phyloP scores from a whole-genome alignment of 345 rosid species.

The Moringa oleifera region DNA sequence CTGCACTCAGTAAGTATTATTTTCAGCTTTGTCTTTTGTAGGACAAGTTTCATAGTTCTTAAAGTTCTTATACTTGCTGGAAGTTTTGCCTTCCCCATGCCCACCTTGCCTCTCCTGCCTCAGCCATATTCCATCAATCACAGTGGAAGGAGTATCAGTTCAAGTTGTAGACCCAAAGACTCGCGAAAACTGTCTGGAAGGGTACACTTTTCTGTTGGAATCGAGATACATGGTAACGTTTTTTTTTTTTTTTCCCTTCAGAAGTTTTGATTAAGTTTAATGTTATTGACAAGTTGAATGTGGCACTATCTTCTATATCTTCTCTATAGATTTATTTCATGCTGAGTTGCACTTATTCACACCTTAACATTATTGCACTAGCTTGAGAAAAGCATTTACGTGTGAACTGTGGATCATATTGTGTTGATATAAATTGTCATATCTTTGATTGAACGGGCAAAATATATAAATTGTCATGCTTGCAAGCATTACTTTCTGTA shows the following conservation, averaged over 20 bases:
- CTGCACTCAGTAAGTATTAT: conserved; percentile 55
- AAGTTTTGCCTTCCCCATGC: background rate
- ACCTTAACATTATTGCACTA: no score
- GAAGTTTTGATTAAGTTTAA: no score
- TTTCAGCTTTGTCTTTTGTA: conserved; percentile 14
- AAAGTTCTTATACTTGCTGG: conserved; percentile 1
- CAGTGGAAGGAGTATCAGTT: conserved; percentile 54
- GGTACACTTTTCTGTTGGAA: conserved; percentile 67
- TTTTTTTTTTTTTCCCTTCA: conserved; percentile 8
- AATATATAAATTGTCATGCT: no score
- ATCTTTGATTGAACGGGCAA: no score
- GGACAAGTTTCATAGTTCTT: conserved; percentile 16
- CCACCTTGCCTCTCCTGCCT: background rate
- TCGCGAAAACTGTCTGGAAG: conserved; percentile 65
- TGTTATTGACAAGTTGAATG: background rate
- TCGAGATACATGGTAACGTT: conserved; percentile 44
- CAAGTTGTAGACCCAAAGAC: conserved; percentile 51
- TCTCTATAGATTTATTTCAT: no score
- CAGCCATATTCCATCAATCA: conserved; percentile 57
- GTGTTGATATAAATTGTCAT: no score
- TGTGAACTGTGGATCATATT: no score
- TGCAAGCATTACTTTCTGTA: no score
- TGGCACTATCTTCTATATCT: no score
- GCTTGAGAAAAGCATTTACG: no score
- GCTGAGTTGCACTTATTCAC: no score